Evolutionary conservation across 257 asterid species (phyloP).

Genomic region (Petunia secreta): DNA sequence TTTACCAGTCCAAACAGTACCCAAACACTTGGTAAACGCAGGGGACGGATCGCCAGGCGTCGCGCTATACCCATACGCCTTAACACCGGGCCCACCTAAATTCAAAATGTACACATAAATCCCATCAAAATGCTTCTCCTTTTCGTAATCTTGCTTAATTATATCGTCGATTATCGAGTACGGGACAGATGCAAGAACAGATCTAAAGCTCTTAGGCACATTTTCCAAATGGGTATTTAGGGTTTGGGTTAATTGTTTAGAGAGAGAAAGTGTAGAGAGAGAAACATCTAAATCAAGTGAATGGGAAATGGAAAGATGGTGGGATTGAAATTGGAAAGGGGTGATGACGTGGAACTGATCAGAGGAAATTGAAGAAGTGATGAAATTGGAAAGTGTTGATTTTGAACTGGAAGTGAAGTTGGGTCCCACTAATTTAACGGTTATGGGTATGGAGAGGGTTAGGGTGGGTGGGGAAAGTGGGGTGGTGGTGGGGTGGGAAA

Average conservation of each 20-base stretch:
- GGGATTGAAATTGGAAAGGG: constrained; percentile 55
- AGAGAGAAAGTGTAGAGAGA: constrained; percentile 51
- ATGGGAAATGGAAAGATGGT: constrained; percentile 76
- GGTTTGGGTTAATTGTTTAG: constrained; percentile 51
- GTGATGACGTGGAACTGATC: constrained; percentile 90
- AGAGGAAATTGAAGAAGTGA: constrained; percentile 72
- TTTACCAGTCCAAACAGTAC: constrained; percentile 85
- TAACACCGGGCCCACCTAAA: constrained; percentile 53
- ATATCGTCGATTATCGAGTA: constrained; percentile 58
- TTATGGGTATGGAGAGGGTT: constrained; percentile 64
- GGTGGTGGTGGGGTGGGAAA: constrained; percentile 49
- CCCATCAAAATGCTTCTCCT: constrained; percentile 56
- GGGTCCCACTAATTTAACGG: constrained; percentile 77
- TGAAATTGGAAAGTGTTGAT: constrained; percentile 60
- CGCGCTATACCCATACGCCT: constrained; percentile 73
- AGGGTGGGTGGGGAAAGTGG: constrained; percentile 64
- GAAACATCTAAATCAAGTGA: constrained; percentile 68
- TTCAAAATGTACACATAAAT: constrained; percentile 74
- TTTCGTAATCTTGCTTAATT: constrained; percentile 62
- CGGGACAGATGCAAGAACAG: constrained; percentile 61
- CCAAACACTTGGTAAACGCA: constrained; percentile 76
- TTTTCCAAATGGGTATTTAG: constrained; percentile 53
- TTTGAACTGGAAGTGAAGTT: constrained; percentile 70
- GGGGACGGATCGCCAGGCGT: constrained; percentile 79
- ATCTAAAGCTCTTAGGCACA: constrained; percentile 59